Percentiles rank a stretch among this genome's conserved stretches.
Evolutionary conservation across 164 flowering plant species (phyloP).

Genomic region (Piper longum): DNA sequence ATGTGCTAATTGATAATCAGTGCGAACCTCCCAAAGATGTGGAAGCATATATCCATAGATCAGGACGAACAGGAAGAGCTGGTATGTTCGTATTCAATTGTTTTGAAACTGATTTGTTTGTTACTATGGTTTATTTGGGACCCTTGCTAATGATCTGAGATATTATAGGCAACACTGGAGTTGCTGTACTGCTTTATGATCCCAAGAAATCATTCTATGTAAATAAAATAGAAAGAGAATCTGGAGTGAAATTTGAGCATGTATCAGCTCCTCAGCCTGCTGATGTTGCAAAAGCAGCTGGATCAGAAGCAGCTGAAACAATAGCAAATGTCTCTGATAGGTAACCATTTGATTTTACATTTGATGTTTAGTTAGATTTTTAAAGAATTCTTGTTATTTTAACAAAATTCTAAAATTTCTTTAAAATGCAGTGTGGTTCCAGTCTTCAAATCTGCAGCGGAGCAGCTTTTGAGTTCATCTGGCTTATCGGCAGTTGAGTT

Average conservation of each 20-base stretch:
- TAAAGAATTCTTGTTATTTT: neutral
- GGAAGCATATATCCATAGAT: slow-evolving; percentile 93
- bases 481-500: slow-evolving; percentile 64
- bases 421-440: slow-evolving; percentile 69
- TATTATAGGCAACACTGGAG: slow-evolving; percentile 60
- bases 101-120: neutral
- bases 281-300: slow-evolving; percentile 82
- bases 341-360: slow-evolving; percentile 18
- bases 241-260: slow-evolving; percentile 92
- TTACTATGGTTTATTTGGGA: neutral
- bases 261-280: slow-evolving; percentile 73
- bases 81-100: slow-evolving; percentile 22
- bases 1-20: slow-evolving; percentile 17
- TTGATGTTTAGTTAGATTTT: neutral
- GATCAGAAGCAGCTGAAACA: slow-evolving; percentile 58
- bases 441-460: slow-evolving; percentile 70
- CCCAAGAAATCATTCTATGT: slow-evolving; percentile 50
- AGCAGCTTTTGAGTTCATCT: slow-evolving; percentile 56
- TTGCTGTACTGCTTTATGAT: slow-evolving; percentile 91
- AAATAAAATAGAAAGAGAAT: slow-evolving; percentile 67
- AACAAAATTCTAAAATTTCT: neutral
- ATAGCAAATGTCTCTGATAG: slow-evolving; percentile 63
- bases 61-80: slow-evolving; percentile 97
- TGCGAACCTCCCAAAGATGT: slow-evolving; percentile 98
- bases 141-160: neutral